These are phyloP conservation scores for Trichopus zeylanicus DNA, from an alignment of 116 monocot species.

Conservation along the genomic window DNA sequence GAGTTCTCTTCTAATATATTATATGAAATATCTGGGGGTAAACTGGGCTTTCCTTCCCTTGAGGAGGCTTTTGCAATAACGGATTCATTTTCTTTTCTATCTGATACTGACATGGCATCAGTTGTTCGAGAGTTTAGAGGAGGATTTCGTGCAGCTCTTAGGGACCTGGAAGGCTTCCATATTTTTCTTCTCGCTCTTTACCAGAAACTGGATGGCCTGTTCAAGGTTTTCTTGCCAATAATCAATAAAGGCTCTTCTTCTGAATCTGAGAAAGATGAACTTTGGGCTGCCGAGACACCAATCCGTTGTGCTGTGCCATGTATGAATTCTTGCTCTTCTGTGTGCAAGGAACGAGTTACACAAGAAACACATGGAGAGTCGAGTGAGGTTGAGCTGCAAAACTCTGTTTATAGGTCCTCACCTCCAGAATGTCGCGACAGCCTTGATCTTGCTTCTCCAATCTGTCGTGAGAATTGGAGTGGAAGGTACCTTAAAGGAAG, in stretches of 20 bases:
- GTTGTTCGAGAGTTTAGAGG: conserved; percentile 63
- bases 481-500: conserved; percentile 55
- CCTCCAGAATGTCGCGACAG: conserved; percentile 33
- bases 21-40: conserved; percentile 80
- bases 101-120: conserved; percentile 27
- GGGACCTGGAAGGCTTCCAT: conserved; percentile 82
- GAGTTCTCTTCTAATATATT: conserved; percentile 67
- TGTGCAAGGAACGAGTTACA: conserved; percentile 20
- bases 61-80: conserved; percentile 21
- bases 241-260: conserved; percentile 42
- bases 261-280: conserved; percentile 72
- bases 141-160: conserved; percentile 82
- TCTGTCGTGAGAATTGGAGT: conserved; percentile 52
- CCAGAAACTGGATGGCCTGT: conserved; percentile 84
- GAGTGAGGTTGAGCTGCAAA: conserved; percentile 32
- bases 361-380: conserved; percentile 33
- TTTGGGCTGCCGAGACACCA: conserved; percentile 17
- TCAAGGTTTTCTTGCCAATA: conserved; percentile 47
- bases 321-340: conserved; percentile 14
- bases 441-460: conserved; percentile 45
- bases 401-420: conserved; percentile 20
- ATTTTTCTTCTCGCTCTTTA: conserved; percentile 80
- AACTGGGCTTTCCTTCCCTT: conserved; percentile 43
- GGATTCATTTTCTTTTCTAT: conserved; percentile 26
- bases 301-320: conserved; percentile 9